Evolutionary conservation across 2,329 filamentous ascomycete species (phyloP), one percentile per base, ranked within the genome.

Genomic region (Clarireedia hainanense): DNA sequence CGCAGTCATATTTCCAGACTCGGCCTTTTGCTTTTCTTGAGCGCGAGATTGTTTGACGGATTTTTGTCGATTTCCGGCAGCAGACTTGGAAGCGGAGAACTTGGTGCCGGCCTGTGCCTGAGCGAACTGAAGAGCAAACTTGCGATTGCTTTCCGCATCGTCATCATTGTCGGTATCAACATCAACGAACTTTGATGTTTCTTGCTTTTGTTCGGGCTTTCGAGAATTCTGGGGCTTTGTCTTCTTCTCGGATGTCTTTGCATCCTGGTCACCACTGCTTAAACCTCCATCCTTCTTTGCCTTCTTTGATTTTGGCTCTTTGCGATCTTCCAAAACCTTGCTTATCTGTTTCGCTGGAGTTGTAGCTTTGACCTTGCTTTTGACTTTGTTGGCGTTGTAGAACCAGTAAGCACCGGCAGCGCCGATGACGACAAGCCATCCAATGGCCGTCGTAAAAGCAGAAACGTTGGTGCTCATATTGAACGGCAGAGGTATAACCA

Each of bases 91-190:
- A 62, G 20, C 20, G 20, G 71, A 68, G 65, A 78, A 68, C 69
- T 79, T 77, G 64, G 72, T 70, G 57, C 89, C 89, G 61, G 87
- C 77, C 74, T 89, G 86, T 50, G 85, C 79, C 64, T 80, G 85
- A 56, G 82, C 75, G 63, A 94, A 77, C 69, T 88, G 85, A 65
- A 80, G 80, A 34, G 89, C 89, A 70, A 94, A 92, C 62, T 91
- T 87, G 65, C 80, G 80, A 69, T 87, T 86, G 67, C 85, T 55
- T 7, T 50, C 52, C 9, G 53, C 83, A 55, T 83, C 76, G 46
- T 80, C 80, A 57, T 86, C 83, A 57, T 86, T 64, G 40, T 66
- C 62, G 37, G 56, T 58, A 36, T 60, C 61, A 15, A 55, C 52
- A 20, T 49, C 42, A 14, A 53, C 53, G 47, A 51, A 7, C 20